Evolutionary conservation across 1,139 yeast species (phyloP).

Genomic region (Kluyveromyces sp.): DNA sequence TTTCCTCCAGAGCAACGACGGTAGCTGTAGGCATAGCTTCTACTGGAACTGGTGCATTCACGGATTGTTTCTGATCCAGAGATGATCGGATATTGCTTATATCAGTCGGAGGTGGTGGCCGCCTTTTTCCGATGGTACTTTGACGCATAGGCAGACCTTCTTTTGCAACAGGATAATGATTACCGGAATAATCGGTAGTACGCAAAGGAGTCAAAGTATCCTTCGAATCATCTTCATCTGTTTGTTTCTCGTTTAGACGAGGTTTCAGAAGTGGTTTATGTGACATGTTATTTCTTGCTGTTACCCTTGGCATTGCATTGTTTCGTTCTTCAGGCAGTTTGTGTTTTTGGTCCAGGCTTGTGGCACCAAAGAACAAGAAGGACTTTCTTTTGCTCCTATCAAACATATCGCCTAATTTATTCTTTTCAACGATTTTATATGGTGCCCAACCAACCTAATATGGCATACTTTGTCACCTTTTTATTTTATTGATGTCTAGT

Average conservation of each 20-base stretch:
- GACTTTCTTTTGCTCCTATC: conserved; percentile 17
- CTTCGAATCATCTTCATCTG: neutral
- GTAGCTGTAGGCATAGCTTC: neutral
- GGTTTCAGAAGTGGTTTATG: neutral
- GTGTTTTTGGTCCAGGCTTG: conserved; percentile 1
- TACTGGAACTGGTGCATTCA: too few species aligned
- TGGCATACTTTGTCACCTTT: too few species aligned
- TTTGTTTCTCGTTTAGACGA: neutral
- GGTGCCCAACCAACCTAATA: too few species aligned
- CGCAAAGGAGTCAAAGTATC: neutral
- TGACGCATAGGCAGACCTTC: neutral
- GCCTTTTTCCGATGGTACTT: conserved; percentile 6
- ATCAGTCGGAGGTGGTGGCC: conserved; percentile 16
- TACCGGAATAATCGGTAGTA: neutral
- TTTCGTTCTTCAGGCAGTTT: neutral
- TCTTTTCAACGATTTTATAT: neutral
- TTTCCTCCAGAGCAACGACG: neutral
- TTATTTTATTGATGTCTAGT: too few species aligned
- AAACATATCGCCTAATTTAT: neutral
- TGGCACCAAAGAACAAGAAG: conserved; percentile 20
- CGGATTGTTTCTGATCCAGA: neutral
- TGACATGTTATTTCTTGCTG: neutral
- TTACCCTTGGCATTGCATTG: conserved; percentile 1
- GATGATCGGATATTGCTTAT: neutral
- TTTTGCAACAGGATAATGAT: neutral